A percentile compares a stretch with the other conserved stretches of the same genome.
Conservation (phyloP, 768 basidiomycete genomes). For the Boletellus ananiceps region DNA sequence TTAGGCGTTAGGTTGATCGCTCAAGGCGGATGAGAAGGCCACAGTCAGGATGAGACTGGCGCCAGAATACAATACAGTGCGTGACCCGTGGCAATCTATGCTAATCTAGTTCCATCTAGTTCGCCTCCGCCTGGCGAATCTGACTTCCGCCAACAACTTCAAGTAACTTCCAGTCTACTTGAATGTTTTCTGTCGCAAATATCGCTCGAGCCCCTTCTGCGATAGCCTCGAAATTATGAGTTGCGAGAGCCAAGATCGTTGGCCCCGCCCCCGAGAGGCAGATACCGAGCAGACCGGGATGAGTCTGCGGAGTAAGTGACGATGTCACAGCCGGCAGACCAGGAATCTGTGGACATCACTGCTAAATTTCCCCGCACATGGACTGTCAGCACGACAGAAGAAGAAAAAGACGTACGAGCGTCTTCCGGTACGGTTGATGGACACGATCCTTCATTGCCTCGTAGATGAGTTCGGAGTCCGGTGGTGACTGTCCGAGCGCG, state of each 20-base stretch:
- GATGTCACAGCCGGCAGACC: slow-evolving; percentile 92
- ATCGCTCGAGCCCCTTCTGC: slow-evolving; percentile 75
- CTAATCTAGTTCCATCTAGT: slow-evolving; percentile 16
- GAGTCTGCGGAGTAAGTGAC: slow-evolving; percentile 78
- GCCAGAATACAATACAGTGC: neutral
- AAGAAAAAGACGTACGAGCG: slow-evolving; percentile 51
- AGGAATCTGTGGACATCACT: slow-evolving; percentile 63
- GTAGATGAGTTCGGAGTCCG: slow-evolving; percentile 94
- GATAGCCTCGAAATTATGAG: slow-evolving; percentile 75
- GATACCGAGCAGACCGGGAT: slow-evolving; percentile 94
- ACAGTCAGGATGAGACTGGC: too few species aligned
- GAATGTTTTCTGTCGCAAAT: slow-evolving; percentile 65
- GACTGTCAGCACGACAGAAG: neutral
- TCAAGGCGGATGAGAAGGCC: too few species aligned
- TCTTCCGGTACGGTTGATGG: slow-evolving; percentile 93
- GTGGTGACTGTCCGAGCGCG: slow-evolving; percentile 84
- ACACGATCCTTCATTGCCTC: slow-evolving; percentile 99
- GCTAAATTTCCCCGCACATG: neutral
- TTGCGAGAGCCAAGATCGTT: slow-evolving; percentile 94
- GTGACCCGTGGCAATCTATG: neutral
- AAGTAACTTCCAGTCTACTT: slow-evolving; percentile 89
- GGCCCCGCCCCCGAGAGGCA: slow-evolving; percentile 98
- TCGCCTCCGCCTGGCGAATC: slow-evolving; percentile 13
- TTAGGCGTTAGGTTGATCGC: too few species aligned
- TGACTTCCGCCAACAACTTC: slow-evolving; percentile 52